These are phyloP conservation scores for Avena atlantica DNA, from an alignment of 176 grass and related monocot species.

Conservation along the genomic window DNA sequence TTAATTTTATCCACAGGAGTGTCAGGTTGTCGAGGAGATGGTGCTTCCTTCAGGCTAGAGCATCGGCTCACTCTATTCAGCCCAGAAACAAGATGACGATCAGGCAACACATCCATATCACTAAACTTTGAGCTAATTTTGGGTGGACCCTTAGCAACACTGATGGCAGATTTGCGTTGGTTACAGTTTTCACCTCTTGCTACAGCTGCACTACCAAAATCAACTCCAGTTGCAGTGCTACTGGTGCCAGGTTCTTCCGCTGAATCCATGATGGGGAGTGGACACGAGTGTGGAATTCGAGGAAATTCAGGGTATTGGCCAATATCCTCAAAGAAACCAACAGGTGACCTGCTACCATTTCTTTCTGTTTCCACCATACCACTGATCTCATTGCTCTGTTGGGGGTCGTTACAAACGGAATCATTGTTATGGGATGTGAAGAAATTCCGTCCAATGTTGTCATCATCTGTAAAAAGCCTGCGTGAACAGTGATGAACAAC, in stretches of 20 bases:
- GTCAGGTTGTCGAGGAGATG: constrained; percentile 37
- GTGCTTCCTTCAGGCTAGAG: constrained; percentile 67
- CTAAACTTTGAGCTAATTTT: constrained; percentile 45
- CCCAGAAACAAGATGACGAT: constrained; percentile 39
- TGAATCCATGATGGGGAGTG: constrained; percentile 58
- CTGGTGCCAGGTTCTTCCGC: constrained; percentile 35
- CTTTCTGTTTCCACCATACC: constrained; percentile 44
- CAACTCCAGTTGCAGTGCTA: constrained; percentile 23
- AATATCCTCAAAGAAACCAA: constrained; percentile 56
- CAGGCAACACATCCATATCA: constrained; percentile 42
- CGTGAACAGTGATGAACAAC: constrained; percentile 48
- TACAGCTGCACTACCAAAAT: constrained; percentile 38
- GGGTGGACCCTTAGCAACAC: constrained; percentile 18
- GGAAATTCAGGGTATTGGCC: constrained; percentile 39
- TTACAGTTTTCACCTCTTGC: constrained; percentile 29
- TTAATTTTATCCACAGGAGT: constrained; percentile 51
- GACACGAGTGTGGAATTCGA: constrained; percentile 72
- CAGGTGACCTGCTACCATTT: constrained; percentile 46
- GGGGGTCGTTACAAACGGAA: background rate
- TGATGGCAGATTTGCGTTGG: constrained; percentile 24
- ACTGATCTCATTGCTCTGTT: too few relatives aligned
- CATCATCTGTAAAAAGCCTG: constrained; percentile 53
- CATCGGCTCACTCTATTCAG: constrained; percentile 58
- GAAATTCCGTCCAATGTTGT: constrained; percentile 44
- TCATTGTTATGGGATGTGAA: constrained; percentile 36